phyloP scores from a whole-genome alignment of 352 stramenopile species.

The Thalassiosira mediterranea region DNA sequence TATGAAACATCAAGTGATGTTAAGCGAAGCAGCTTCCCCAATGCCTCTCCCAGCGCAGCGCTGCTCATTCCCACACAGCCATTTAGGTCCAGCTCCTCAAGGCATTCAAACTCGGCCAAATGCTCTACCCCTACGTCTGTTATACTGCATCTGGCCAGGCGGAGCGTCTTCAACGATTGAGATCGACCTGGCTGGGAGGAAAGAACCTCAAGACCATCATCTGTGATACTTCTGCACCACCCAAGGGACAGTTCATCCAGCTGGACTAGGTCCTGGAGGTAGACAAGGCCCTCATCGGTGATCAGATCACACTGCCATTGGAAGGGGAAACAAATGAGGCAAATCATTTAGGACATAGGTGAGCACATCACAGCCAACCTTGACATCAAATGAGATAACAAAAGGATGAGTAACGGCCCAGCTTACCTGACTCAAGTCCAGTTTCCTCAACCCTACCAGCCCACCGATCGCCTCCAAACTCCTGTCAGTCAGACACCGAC shows the following conservation, averaged over 20 bases:
- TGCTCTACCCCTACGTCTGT: conserved; percentile 64
- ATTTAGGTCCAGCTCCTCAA: conserved; percentile 79
- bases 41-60: conserved; percentile 54
- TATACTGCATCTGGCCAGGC: conserved; percentile 69
- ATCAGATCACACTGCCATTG: conserved; percentile 73
- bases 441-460: conserved; percentile 41
- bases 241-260: conserved; percentile 78
- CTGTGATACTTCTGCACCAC: conserved; percentile 74
- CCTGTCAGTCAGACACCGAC: conserved; percentile 79
- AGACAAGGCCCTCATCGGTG: conserved; percentile 66
- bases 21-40: conserved; percentile 60
- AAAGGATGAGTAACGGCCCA: too few relatives aligned
- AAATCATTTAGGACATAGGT: too few relatives aligned
- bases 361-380: too few relatives aligned
- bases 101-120: conserved; percentile 46
- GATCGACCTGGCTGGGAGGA: conserved; percentile 53
- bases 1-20: conserved; percentile 74
- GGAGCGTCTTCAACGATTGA: conserved; percentile 54
- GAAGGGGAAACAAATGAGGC: neutral
- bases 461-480: conserved; percentile 59
- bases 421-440: conserved; percentile 62
- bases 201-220: conserved; percentile 67
- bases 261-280: conserved; percentile 56
- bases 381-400: too few relatives aligned
- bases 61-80: conserved; percentile 71